Base-by-base conservation (phyloP, 2,329 filamentous ascomycete species). In the Furcasterigmium furcatum region DNA sequence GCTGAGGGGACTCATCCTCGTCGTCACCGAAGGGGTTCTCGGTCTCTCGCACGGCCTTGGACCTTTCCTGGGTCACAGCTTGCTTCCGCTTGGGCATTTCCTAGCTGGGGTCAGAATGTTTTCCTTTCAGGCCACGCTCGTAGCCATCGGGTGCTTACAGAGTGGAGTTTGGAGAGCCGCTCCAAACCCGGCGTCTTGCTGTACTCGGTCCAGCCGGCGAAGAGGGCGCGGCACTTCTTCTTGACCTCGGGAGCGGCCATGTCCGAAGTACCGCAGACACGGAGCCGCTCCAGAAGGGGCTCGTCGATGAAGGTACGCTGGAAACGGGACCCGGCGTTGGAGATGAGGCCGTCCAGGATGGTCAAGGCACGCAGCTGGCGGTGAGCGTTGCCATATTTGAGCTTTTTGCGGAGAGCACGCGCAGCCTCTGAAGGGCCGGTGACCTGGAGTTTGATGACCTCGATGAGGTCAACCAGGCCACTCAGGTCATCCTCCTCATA, bases 311-410 rank as follows among this genome's bases (percentile, higher is more conserved):
- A 96, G 14, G 81, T 80, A 41, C 88, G 83, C 65, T 96, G 88
- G 61, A 97, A 96, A 12, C 86, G 82, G 12, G 86, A 77, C 2
- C 92, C 92, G 3, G 91, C 91, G 70, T 99, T 99, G 61, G 96
- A 89, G 49, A 99, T 94, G 32, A 99, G 76, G 35, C 88, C 91
- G 63, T 99, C 94, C 2, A 99, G 79, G 41, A 99, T 85, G 10
- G 87, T 86, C 19, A 99, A 79, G 29, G 94, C 88, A 48, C 94
- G 83, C 27, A 97, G 77, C 66, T 99, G 94, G 41, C 91, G 86
- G 66, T 97, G 92, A n/a, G 88, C 77, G 59, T 84, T 95, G 57
- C 94, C 94, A 67, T 99, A 97, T 72, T 99, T 99, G 77, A 99
- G 81, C 74, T 97, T 97, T 80, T 99, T 99, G 49, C 94, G 84